Evolutionary conservation across 352 stramenopile genomes (phyloP), one percentile per base, ranked within the genome.

Genomic region (Saprolegnia parasitica): DNA sequence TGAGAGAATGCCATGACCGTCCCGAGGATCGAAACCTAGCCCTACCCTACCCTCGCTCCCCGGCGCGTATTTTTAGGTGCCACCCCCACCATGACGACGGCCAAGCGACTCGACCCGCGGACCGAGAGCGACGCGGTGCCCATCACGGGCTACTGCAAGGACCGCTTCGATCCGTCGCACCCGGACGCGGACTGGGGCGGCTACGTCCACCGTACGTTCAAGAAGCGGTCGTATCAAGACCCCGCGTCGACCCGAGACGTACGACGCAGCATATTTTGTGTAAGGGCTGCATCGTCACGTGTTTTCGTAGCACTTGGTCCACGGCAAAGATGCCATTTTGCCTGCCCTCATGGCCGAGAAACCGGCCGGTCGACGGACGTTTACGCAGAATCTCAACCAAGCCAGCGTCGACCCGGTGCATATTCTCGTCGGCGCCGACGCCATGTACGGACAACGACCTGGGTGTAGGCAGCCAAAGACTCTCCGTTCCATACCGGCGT

Each of bases 141-240:
- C 35, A 60, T 60, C 24, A 60, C 52, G 20, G 63, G 63, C 20
- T 70, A 90, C 40, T 35, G 88, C 18, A 75, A 77, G 23, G 83
- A 90, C 32, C 89, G 85, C 63, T 91, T 87, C 66, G 80, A 89
- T n/a, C 84, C 84, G 0, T 77, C 84, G 24, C 84, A 93, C 47
- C 80, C 78, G 0, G 81, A 93, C 26, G 84, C 84, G 0, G 84
- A 93, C 61, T 93, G 84, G 84, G 84, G 78, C 32, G 84, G 84
- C 18, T 79, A 77, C 55, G 84, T 93, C 5, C 76, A 81, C 23
- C 79, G 81, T 54, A 79, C 76, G 37, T 80, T 84, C 74, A 91
- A 89, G 75, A 91, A 91, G 71, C 80, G 81, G 21, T 78, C 78
- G 56, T 89, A 77, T 39, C 13, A 58, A 70, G 56, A 73, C 67